phyloP scores from a whole-genome alignment of 2,329 filamentous ascomycete genomes.

The Daldinia sp. region DNA sequence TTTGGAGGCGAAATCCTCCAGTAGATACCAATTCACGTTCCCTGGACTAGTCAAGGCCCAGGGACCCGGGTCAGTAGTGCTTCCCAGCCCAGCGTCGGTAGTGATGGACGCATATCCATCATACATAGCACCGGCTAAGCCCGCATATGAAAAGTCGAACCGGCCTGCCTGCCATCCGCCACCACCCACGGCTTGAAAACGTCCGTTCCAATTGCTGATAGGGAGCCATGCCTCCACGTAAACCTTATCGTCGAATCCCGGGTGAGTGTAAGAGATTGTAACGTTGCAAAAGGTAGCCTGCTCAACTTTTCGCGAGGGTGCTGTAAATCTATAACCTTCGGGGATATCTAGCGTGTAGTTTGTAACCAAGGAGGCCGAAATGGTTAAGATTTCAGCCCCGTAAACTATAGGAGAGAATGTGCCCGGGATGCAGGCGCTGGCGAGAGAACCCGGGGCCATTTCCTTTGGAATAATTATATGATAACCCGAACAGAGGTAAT shows the following conservation, averaged over 20 bases:
- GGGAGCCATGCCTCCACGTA: conserved; percentile 50
- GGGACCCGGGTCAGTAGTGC: neutral
- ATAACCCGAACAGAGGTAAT: no score
- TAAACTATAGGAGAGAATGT: neutral
- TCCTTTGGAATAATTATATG: neutral
- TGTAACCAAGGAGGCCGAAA: neutral
- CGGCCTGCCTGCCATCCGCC: conserved; percentile 45
- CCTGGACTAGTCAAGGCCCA: conserved; percentile 39
- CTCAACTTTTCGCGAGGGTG: neutral
- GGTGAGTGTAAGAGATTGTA: conserved; percentile 53
- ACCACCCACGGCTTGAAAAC: conserved; percentile 51
- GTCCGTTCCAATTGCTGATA: conserved; percentile 47
- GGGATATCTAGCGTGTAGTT: neutral
- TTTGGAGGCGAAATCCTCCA: conserved; percentile 37
- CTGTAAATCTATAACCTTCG: neutral
- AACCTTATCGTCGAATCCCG: conserved; percentile 50
- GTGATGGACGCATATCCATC: conserved; percentile 40
- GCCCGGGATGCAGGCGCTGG: neutral
- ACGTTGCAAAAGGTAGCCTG: conserved; percentile 51
- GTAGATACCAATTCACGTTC: conserved; percentile 37
- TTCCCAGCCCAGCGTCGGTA: conserved; percentile 39
- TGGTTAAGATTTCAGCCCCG: neutral
- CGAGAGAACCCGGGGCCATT: neutral
- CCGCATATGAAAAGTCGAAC: conserved; percentile 1
- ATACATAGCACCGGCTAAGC: conserved; percentile 33